Base-by-base conservation (phyloP, 441 rosid species). In the Adansonia gregorii region DNA sequence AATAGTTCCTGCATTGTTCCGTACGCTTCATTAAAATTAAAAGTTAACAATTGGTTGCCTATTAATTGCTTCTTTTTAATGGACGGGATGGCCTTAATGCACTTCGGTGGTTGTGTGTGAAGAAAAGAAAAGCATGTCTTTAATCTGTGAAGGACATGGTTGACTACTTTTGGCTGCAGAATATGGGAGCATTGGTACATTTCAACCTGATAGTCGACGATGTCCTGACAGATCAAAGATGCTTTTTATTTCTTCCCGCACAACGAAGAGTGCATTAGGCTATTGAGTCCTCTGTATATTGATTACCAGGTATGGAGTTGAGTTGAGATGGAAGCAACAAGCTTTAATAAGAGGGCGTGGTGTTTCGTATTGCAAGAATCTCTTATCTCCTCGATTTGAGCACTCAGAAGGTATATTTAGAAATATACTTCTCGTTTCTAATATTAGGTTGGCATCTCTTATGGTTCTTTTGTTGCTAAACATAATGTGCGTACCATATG, bases 351-450 rank as follows among this genome's bases (percentile, higher is more conserved):
- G 92, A 89, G 99, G 94, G 65, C 97, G 97, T 11, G 99, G 99
- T 81, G 99, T 97, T 86, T 97, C 99, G 5, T 93, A 91, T 84
- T 97, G 98, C 90, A 97, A 97, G 91, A 97, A 97, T 78, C 97
- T 97, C 80, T 84, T 94, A 45, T 97, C 98, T 64, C 98, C 98
- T 79, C 89, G 99, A 80, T 97, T 94, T 88, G 98, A 97, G 73
- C 97, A 92, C 83, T 88, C 96, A 48, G 98, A 91, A 83, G 84
- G 93, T 82, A 82, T 61, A 73, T 59, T 27, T 52, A 19, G 46
- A 8, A 49, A 58, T 48, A 78, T 19, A n/a, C 4, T 76, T 78
- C 51, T 54, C 73, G 22, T 71, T 2, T 10, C 7, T 17, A 12
- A 41, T 60, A 46, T 60, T 55, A 9, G 63, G 67, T 45, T 61